A percentile compares a stretch with the other conserved stretches of the same genome.
These are phyloP conservation scores for Eremothecium gossypii DNA, from an alignment of 1,139 yeast species.

Conservation along the genomic window DNA sequence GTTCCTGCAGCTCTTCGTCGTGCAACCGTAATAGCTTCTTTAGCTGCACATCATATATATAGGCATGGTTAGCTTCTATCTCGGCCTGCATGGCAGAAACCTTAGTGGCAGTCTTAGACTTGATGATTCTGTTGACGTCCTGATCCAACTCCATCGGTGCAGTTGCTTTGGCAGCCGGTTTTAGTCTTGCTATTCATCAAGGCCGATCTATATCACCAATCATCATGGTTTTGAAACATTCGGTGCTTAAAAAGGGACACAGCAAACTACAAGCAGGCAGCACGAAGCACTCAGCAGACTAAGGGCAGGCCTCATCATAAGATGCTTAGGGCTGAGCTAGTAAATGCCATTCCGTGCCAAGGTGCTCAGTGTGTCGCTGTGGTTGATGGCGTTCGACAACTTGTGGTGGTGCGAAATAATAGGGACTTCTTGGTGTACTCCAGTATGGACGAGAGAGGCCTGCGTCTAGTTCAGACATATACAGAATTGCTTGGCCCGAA, in stretches of 20 bases:
- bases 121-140: constrained; percentile 15
- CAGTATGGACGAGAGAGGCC: constrained; percentile 1
- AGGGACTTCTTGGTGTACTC: constrained; percentile 7
- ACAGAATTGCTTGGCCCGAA: constrained; percentile 2
- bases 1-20: constrained; percentile 20
- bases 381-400: constrained; percentile 1
- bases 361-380: background rate
- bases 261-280: too few relatives aligned
- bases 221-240: too few relatives aligned
- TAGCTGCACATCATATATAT: constrained; percentile 24
- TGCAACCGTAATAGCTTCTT: constrained; percentile 21
- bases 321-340: constrained; percentile 2
- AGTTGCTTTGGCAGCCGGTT: too few relatives aligned
- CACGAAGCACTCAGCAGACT: too few relatives aligned
- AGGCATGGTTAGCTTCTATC: constrained; percentile 21
- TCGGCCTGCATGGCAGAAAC: constrained; percentile 20
- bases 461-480: constrained; percentile 4
- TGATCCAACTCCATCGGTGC: constrained; percentile 9
- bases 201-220: too few relatives aligned
- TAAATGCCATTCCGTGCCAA: background rate
- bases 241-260: too few relatives aligned
- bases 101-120: constrained; percentile 17
- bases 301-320: too few relatives aligned
- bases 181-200: too few relatives aligned
- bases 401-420: constrained; percentile 5